Evolutionary conservation across 805 yeast genomes (phyloP), one percentile per base, ranked within the genome.

Genomic region (Isabelozyma heimii): DNA sequence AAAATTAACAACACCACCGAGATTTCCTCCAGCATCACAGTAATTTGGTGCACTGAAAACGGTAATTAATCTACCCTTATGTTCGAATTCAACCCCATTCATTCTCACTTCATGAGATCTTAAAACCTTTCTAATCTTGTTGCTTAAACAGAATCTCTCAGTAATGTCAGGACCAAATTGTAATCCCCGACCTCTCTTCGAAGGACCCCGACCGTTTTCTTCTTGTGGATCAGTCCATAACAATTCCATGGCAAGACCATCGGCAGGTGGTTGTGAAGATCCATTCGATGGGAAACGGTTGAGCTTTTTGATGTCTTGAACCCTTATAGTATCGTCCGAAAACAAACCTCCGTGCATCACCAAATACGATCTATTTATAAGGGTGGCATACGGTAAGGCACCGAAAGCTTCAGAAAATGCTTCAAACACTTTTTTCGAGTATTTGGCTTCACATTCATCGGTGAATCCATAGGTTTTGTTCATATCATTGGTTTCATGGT

Each of bases 11-110:
- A 87, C 87, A 8, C 95, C 98, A 46, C 97, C 99, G 55, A 82
- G 67, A 67, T 94, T 94, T 12, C 96, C 96, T 47, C 89, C 91
- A 13, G 85, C 74, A 65, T 94, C 99, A 72, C 98, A 92, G 68
- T 92, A 92, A 66, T 94, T 92, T 35, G 99, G 99, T 0, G 99
- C 99, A 67, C 95, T 85, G 67, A 94, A 94, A n/a, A 94, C 96
- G 0, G 99, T 94, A 46, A 91, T 82, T 45, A 94, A 79, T 55
- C 83, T 78, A 10, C 95, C 96, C 50, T 87, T 78, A 61, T 94
- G 99, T 63, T 92, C 97, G 42, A 77, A 76, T 55, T 89, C 90
- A 50, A 86, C 90, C 43, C 99, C 99, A 5, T 79, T 85, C 87
- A 87, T 86, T 63, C 98, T 79, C 7, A 92, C 97, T 69, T 94